Evolutionary conservation across 2,329 filamentous ascomycete genomes (phyloP).

Genomic region (Calonectria hongkongensis): DNA sequence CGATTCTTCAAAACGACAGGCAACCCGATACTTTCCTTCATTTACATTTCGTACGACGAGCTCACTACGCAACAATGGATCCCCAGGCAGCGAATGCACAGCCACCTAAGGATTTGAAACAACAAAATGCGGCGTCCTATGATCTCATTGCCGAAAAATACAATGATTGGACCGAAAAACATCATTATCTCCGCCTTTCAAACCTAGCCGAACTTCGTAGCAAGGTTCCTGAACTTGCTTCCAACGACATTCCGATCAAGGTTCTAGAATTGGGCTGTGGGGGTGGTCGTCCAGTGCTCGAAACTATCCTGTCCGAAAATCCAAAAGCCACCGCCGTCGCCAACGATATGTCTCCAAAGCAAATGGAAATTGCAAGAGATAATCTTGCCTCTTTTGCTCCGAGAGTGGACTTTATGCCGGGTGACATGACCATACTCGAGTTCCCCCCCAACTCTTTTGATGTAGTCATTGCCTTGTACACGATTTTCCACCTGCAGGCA

Average conservation of each 20-base stretch:
- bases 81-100: neutral
- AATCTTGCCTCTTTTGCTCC: slow-evolving; percentile 3
- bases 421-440: slow-evolving; percentile 41
- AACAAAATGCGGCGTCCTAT: neutral
- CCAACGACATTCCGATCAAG: neutral
- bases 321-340: neutral
- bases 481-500: slow-evolving; percentile 37
- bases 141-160: slow-evolving; percentile 33
- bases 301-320: neutral
- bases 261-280: slow-evolving; percentile 42
- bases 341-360: slow-evolving; percentile 37
- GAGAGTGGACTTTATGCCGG: neutral
- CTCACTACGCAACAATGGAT: neutral
- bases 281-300: slow-evolving; percentile 33
- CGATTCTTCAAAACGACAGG: neutral
- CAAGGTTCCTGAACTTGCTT: slow-evolving; percentile 21
- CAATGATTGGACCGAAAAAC: slow-evolving; percentile 40
- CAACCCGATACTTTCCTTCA: neutral
- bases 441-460: slow-evolving; percentile 29
- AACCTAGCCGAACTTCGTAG: slow-evolving; percentile 3
- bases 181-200: slow-evolving; percentile 8
- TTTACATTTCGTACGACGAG: neutral
- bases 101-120: neutral
- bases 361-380: slow-evolving; percentile 25
- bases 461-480: slow-evolving; percentile 39